These are phyloP conservation scores for Aspergillus alliaceus DNA, from an alignment of 2,329 filamentous ascomycete species.

Conservation along the genomic window DNA sequence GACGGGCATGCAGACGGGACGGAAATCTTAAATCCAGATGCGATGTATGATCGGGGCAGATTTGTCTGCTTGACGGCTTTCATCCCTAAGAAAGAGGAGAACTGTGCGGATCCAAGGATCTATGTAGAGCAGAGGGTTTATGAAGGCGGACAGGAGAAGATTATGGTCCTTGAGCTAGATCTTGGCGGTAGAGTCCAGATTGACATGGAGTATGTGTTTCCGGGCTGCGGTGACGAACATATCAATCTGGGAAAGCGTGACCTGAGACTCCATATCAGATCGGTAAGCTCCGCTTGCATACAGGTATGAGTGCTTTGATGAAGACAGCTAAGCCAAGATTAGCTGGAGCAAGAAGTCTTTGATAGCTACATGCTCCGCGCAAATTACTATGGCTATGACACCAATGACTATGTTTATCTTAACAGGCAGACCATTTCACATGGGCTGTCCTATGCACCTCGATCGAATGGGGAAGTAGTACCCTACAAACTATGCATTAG, in stretches of 20 bases:
- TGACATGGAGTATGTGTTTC: constrained; percentile 16
- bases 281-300: too few species aligned
- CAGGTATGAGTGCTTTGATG: too few species aligned
- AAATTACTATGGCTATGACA: constrained; percentile 18
- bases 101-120: constrained; percentile 9
- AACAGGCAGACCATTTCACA: background rate
- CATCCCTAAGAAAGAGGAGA: constrained; percentile 7
- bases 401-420: background rate
- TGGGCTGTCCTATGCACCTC: background rate
- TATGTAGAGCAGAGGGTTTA: constrained; percentile 18
- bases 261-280: constrained; percentile 13
- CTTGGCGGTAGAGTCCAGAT: constrained; percentile 12
- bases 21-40: constrained; percentile 4
- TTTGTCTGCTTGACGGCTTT: constrained; percentile 8
- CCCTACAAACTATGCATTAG: background rate
- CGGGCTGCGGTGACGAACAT: constrained; percentile 16
- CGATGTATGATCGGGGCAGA: background rate
- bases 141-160: constrained; percentile 5
- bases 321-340: too few species aligned
- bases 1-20: too few species aligned
- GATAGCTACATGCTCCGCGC: constrained; percentile 11
- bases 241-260: constrained; percentile 8
- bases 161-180: constrained; percentile 15
- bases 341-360: constrained; percentile 14
- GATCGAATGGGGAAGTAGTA: background rate